Evolutionary conservation across 768 basidiomycete species (phyloP), one percentile per base, ranked within the genome.

Genomic region (Pluteus cervinus): DNA sequence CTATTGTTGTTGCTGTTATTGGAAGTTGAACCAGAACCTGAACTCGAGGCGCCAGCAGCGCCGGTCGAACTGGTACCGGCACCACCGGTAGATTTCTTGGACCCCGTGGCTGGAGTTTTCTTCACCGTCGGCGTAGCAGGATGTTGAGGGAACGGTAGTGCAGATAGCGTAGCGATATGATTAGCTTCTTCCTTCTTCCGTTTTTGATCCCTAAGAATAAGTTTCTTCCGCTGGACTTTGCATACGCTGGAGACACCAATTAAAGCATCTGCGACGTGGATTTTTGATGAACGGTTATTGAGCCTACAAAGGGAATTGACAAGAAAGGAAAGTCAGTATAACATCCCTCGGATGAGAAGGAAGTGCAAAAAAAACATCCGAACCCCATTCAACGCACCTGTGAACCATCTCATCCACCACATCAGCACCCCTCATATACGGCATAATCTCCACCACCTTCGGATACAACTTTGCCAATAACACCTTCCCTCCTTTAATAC

Each of bases 401-500:
- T 43, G 45, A 1, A 67, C 52, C 75, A 85, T 77, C 49, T 76
- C 77, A 11, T 69, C 68, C 1, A 73, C 66, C 8, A 78, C 52
- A 41, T 83, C 81, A 2, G 41, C 35, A 5, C 56, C 69, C 7
- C 61, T 56, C 32, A 84, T 45, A 48, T 68, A 82, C 1, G 80
- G 78, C 79, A 85, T 79, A 33, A 66, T 46, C 25, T 64, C 62
- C 9, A 75, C 22, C 8, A 73, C 47, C 42, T 71, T 71, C 25
- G 39, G 31, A 52, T 73, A 78, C 16, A 73, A 48, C 28, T 58
- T 69, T 10, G 52, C 32, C 31, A 78, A 42, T 4, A 72, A 33
- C 0, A 37, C 34, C 3, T 49, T 30, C 0, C 68, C 66, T 9
- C 66, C 73, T 43, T 60, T 69, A 34, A 75, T 50, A 5, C 47